Conservation (phyloP, 2,329 filamentous ascomycete genomes). For the Verticillium isaacii region DNA sequence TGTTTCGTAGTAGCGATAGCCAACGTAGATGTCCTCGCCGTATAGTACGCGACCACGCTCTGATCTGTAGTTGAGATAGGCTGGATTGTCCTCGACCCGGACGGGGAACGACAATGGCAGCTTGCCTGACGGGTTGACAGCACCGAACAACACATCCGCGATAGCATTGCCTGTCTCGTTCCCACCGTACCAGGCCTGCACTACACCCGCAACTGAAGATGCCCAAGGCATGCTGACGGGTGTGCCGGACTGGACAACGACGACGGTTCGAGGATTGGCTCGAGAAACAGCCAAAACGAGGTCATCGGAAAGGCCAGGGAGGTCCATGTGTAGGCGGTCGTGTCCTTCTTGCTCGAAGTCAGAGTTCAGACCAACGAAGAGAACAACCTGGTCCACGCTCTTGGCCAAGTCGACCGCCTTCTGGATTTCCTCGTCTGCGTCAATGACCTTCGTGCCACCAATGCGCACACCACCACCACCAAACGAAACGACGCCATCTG, state of each 20-base stretch:
- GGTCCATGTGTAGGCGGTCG: neutral
- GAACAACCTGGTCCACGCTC: conserved; percentile 52
- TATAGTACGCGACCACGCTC: conserved; percentile 3
- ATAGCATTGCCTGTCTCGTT: conserved; percentile 7
- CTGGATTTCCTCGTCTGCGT: conserved; percentile 7
- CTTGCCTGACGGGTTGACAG: conserved; percentile 6
- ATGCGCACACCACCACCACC: conserved; percentile 3
- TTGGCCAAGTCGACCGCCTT: conserved; percentile 33
- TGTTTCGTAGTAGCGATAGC: conserved; percentile 4
- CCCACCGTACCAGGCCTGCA: conserved; percentile 8
- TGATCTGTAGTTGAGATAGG: neutral
- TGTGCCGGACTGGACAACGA: neutral
- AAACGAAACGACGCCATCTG: neutral
- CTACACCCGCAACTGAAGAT: neutral
- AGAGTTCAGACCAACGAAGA: conserved; percentile 51
- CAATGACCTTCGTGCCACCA: conserved; percentile 1
- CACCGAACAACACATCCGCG: conserved; percentile 5
- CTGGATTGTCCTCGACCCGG: conserved; percentile 2
- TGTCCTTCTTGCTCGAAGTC: conserved; percentile 1
- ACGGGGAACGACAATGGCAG: conserved; percentile 6
- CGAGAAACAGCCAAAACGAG: neutral
- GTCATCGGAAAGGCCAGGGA: neutral
- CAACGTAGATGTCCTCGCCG: conserved; percentile 4
- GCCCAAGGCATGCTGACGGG: conserved; percentile 2
- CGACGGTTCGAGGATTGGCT: neutral